phyloP scores from a whole-genome alignment of 257 asterid genomes.

The Cordia subcordata region DNA sequence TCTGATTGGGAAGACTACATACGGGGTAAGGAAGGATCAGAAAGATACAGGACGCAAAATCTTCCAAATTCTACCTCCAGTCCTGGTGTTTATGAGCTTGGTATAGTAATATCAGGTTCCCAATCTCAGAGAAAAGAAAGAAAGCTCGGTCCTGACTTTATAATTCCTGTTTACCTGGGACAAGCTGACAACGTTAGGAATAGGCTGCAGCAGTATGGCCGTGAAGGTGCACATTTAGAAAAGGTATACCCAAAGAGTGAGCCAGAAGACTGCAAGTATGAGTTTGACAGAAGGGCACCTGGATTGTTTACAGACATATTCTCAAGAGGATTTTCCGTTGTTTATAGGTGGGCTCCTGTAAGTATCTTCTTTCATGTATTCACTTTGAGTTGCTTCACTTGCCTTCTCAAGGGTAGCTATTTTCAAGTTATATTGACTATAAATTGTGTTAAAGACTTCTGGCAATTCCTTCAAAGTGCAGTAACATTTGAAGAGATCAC shows the following conservation, averaged over 20 bases:
- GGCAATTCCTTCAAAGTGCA: not conserved
- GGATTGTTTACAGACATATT: slow-evolving; percentile 61
- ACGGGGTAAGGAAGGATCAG: slow-evolving; percentile 69
- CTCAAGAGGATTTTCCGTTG: slow-evolving; percentile 60
- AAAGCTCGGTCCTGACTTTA: slow-evolving; percentile 44
- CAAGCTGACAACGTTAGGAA: slow-evolving; percentile 83
- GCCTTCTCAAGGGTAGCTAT: not conserved
- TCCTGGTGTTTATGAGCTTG: slow-evolving; percentile 89
- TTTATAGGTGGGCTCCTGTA: slow-evolving; percentile 90
- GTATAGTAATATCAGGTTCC: slow-evolving; percentile 31
- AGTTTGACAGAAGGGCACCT: slow-evolving; percentile 20
- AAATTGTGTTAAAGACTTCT: not conserved
- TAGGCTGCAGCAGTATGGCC: slow-evolving; percentile 89
- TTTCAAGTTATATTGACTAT: not conserved
- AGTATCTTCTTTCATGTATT: slow-evolving; percentile 25
- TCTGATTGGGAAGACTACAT: slow-evolving; percentile 70
- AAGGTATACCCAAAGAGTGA: slow-evolving; percentile 32
- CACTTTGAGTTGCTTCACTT: not conserved
- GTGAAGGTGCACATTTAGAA: slow-evolving; percentile 90
- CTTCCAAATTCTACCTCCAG: slow-evolving; percentile 67
- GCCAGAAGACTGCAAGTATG: slow-evolving; percentile 1
- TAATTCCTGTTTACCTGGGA: slow-evolving; percentile 82
- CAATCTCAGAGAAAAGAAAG: slow-evolving; percentile 33
- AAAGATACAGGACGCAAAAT: slow-evolving; percentile 73
- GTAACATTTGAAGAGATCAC: not conserved